Percentiles rank a stretch among this genome's conserved stretches.
These are phyloP conservation scores for Fusarium ramigenum DNA, from an alignment of 2,329 filamentous ascomycete species.

Conservation along the genomic window DNA sequence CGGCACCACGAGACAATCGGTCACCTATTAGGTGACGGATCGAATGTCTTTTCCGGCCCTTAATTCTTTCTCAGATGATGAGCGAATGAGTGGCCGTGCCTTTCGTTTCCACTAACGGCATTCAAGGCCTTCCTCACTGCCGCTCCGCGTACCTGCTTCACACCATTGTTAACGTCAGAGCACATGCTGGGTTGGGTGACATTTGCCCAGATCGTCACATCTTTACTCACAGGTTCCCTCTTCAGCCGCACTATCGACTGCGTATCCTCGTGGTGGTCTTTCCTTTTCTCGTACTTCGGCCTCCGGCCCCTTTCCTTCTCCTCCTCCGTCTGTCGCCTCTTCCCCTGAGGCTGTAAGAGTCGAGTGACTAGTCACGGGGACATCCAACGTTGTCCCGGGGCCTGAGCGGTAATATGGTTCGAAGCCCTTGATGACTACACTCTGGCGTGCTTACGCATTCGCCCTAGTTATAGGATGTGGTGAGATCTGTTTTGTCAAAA, in stretches of 20 bases:
- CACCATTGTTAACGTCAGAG: slow-evolving; percentile 32
- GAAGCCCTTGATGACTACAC: slow-evolving; percentile 38
- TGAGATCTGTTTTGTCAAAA: slow-evolving; percentile 30
- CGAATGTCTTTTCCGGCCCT: slow-evolving; percentile 37
- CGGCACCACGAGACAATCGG: slow-evolving; percentile 43
- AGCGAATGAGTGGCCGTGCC: slow-evolving; percentile 30
- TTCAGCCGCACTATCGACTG: slow-evolving; percentile 24
- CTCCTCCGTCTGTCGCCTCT: slow-evolving; percentile 15
- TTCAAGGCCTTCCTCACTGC: slow-evolving; percentile 15
- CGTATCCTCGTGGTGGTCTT: slow-evolving; percentile 2
- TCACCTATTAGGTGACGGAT: slow-evolving; percentile 42
- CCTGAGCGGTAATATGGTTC: slow-evolving; percentile 35
- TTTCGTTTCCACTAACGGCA: slow-evolving; percentile 20
- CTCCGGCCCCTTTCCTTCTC: slow-evolving; percentile 21
- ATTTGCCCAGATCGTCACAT: slow-evolving; percentile 31
- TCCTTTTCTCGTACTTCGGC: slow-evolving; percentile 20
- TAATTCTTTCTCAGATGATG: slow-evolving; percentile 23
- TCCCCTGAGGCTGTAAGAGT: slow-evolving; percentile 26
- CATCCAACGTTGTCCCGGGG: slow-evolving; percentile 37
- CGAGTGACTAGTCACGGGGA: slow-evolving; percentile 41
- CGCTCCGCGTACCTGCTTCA: slow-evolving; percentile 24
- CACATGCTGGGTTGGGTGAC: slow-evolving; percentile 42
- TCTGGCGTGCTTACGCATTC: slow-evolving; percentile 27
- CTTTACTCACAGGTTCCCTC: slow-evolving; percentile 33
- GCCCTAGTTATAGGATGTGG: slow-evolving; percentile 25